These are phyloP conservation scores for Pseudogymnoascus sp. DNA, from an alignment of 2,329 filamentous ascomycete genomes.

Conservation along the genomic window DNA sequence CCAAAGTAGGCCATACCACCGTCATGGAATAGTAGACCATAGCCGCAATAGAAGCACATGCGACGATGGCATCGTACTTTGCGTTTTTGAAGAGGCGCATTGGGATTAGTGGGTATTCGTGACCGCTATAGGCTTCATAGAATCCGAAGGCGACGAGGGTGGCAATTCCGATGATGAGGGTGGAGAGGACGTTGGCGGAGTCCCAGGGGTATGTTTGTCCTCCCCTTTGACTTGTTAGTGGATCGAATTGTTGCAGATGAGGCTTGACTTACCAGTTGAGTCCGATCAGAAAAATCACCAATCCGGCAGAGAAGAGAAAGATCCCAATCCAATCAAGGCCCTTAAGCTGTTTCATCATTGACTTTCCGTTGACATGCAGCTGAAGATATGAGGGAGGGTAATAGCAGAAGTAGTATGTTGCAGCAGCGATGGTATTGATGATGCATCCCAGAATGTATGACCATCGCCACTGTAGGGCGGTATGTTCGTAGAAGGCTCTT, in stretches of 20 bases:
- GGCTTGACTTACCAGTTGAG: slow-evolving; percentile 27
- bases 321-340: slow-evolving; percentile 40
- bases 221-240: slow-evolving; percentile 21
- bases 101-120: slow-evolving; percentile 29
- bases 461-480: slow-evolving; percentile 38
- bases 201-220: slow-evolving; percentile 36
- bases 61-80: slow-evolving; percentile 27
- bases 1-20: slow-evolving; percentile 26
- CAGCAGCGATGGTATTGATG: slow-evolving; percentile 31
- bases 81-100: slow-evolving; percentile 29
- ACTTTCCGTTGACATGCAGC: slow-evolving; percentile 31
- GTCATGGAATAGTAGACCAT: slow-evolving; percentile 29
- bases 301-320: slow-evolving; percentile 33
- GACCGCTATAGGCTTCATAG: slow-evolving; percentile 36
- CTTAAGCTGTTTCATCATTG: slow-evolving; percentile 31
- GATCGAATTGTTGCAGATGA: no score
- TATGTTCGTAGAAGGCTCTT: slow-evolving; percentile 35
- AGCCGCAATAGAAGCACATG: slow-evolving; percentile 26
- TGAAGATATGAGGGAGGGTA: slow-evolving; percentile 38
- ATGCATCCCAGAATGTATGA: slow-evolving; percentile 41
- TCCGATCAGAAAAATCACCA: slow-evolving; percentile 36
- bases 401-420: slow-evolving; percentile 37
- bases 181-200: slow-evolving; percentile 30
- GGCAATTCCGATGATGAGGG: slow-evolving; percentile 17
- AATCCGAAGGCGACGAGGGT: slow-evolving; percentile 34